Base-by-base conservation (phyloP, 1,139 yeast genomes). In the Candida buenavistaensis region DNA sequence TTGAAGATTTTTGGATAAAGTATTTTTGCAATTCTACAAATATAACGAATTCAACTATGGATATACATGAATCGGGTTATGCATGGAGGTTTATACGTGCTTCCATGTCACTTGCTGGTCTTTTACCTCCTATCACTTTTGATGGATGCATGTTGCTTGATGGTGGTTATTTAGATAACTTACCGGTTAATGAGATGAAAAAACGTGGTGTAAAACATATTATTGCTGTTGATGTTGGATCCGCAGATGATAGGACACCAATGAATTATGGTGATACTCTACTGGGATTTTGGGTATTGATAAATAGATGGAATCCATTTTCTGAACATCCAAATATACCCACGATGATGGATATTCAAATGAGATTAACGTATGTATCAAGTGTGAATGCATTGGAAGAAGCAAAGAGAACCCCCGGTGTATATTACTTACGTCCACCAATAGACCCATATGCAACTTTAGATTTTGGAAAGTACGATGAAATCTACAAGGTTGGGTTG, bases 31-130 rank as follows among this genome's bases (percentile, higher is more conserved):
- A 92, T 54, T 87, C 97, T 1, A 92, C 98, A n/a, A 92, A 92
- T 54, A 87, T 92, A 39, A 92, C 98, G 3, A 88, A 89, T 47
- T 90, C 97, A 0, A 78, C 90, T 13, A 94, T 92, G 95, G 98
- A 92, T 48, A 79, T 90, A 23, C 98, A 92, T 55, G 80, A 86
- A 16, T 74, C 82, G 23, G 98, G 98, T 2, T 87, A 86, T 54
- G 90, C 96, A 16, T 92, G 98, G 98, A 68, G 97, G 44, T 92
- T 86, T 49, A 84, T 92, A 34, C 69, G 98, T 33, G 98, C 98
- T 0, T 88, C 96, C 1, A 92, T 92, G 98, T 85, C 97, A 1
- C 71, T 92, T 36, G 97, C 98, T 1, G 97, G 98, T 0, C 65
- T 92, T 24, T 66, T 92, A 19, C 98, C 98, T 2, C 95, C 95